Percentiles rank a stretch among this genome's conserved stretches.
Evolutionary conservation across 2,329 filamentous ascomycete species (phyloP).

Genomic region (Canariomyces notabilis): DNA sequence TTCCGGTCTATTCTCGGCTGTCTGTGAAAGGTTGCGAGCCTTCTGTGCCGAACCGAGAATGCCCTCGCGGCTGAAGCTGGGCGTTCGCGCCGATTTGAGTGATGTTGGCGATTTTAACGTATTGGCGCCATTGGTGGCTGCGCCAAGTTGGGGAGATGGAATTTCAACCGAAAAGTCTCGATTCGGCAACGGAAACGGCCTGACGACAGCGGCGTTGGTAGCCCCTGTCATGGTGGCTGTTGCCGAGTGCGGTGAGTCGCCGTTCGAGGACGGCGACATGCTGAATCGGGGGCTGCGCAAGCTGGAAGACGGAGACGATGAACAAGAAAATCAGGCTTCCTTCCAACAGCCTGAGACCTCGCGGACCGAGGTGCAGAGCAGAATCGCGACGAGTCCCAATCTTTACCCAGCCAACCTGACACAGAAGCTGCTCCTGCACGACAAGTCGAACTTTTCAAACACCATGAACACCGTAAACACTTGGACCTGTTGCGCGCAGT

Average conservation of each 20-base stretch:
- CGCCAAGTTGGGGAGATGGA: conserved; percentile 39
- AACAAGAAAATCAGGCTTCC: too few species aligned
- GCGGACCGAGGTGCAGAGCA: neutral
- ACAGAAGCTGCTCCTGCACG: conserved; percentile 4
- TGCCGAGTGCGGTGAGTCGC: conserved; percentile 46
- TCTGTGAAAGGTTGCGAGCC: conserved; percentile 50
- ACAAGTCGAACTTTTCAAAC: conserved; percentile 10
- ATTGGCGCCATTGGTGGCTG: conserved; percentile 36
- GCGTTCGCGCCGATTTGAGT: conserved; percentile 43
- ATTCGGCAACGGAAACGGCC: conserved; percentile 41
- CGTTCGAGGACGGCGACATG: conserved; percentile 52
- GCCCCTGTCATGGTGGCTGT: conserved; percentile 32
- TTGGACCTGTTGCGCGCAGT: conserved; percentile 9
- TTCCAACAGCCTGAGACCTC: neutral
- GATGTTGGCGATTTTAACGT: conserved; percentile 48
- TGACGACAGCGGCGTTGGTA: conserved; percentile 33
- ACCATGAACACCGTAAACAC: conserved; percentile 13
- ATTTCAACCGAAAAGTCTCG: conserved; percentile 49
- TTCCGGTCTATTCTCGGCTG: conserved; percentile 45
- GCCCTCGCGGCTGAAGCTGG: conserved; percentile 50
- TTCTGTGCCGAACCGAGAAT: conserved; percentile 51
- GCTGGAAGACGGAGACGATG: too few species aligned
- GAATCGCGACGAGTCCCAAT: conserved; percentile 3
- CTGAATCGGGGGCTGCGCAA: conserved; percentile 16
- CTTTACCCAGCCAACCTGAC: conserved; percentile 4